Percentiles rank a stretch among this genome's conserved stretches.
These are phyloP conservation scores for Pelargonium cotyledonis DNA, from an alignment of 441 rosid genomes.

Conservation along the genomic window DNA sequence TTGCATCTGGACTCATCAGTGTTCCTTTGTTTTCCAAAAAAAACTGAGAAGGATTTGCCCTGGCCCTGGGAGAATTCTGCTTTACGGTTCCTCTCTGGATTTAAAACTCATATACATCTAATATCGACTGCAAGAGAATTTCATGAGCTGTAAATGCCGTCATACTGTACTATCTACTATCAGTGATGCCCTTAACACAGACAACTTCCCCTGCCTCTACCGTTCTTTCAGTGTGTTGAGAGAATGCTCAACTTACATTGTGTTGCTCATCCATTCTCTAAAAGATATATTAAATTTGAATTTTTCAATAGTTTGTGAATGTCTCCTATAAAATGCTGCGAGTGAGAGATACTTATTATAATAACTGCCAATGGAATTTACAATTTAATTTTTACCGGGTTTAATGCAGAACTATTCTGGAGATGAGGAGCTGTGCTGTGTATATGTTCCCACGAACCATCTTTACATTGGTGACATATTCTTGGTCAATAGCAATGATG, in stretches of 20 bases:
- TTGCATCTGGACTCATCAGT: too few relatives aligned
- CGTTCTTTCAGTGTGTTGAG: background rate
- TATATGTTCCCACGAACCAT: conserved; percentile 79
- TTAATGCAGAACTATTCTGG: conserved; percentile 63
- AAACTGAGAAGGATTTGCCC: too few relatives aligned
- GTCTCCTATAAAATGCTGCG: background rate
- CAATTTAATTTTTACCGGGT: too few relatives aligned
- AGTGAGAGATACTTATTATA: too few relatives aligned
- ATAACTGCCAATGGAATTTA: too few relatives aligned
- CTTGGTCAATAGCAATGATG: conserved; percentile 71
- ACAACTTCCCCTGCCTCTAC: background rate
- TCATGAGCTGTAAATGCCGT: too few relatives aligned
- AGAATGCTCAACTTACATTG: background rate
- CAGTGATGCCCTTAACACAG: background rate
- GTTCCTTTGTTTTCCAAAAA: too few relatives aligned
- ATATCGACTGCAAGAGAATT: too few relatives aligned
- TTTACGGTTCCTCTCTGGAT: too few relatives aligned
- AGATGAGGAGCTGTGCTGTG: conserved; percentile 91
- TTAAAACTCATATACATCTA: too few relatives aligned
- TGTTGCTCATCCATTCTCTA: background rate
- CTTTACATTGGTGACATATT: conserved; percentile 50
- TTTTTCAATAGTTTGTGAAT: background rate
- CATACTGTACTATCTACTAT: background rate
- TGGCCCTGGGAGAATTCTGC: too few relatives aligned
- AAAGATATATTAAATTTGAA: too few relatives aligned